A percentile compares a stretch with the other conserved stretches of the same genome.
These are phyloP conservation scores for Aschersonia sp. DNA, from an alignment of 2,329 filamentous ascomycete genomes.

Conservation along the genomic window DNA sequence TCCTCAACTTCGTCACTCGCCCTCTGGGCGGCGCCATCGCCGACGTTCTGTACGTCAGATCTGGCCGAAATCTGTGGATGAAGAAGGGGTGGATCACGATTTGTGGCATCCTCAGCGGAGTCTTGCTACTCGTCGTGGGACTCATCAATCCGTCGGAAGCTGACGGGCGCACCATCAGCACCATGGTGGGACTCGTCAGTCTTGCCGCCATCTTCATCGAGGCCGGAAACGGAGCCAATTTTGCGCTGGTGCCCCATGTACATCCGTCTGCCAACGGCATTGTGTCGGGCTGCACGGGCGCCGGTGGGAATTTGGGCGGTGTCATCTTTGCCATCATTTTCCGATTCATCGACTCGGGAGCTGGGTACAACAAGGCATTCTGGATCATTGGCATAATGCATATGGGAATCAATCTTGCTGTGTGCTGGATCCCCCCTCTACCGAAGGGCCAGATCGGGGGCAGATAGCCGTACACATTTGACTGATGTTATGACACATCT, in stretches of 20 bases:
- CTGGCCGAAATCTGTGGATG: constrained; percentile 18
- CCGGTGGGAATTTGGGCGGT: constrained; percentile 70
- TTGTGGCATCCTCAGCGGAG: constrained; percentile 47
- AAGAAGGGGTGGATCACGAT: constrained; percentile 30
- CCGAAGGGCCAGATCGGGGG: constrained; percentile 29
- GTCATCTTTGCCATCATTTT: constrained; percentile 75
- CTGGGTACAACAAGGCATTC: constrained; percentile 52
- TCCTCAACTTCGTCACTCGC: constrained; percentile 54
- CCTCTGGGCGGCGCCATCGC: constrained; percentile 47
- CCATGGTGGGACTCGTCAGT: constrained; percentile 64
- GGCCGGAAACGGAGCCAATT: constrained; percentile 75
- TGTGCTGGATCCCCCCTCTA: constrained; percentile 41
- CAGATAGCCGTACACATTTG: constrained; percentile 1
- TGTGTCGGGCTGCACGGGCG: constrained; percentile 66
- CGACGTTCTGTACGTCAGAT: constrained; percentile 31
- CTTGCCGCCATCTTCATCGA: constrained; percentile 72
- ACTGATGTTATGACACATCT: too few species aligned
- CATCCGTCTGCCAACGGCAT: constrained; percentile 68
- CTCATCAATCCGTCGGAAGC: constrained; percentile 45
- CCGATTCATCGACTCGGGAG: constrained; percentile 50
- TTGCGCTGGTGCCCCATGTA: constrained; percentile 74
- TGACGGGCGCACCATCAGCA: constrained; percentile 20
- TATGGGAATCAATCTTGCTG: constrained; percentile 51
- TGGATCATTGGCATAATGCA: constrained; percentile 74
- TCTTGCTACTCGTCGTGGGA: constrained; percentile 46